Evolutionary conservation across 192 early-diverging fungal genomes (phyloP), one percentile per base, ranked within the genome.

Genomic region (Rhizophagus sp.): DNA sequence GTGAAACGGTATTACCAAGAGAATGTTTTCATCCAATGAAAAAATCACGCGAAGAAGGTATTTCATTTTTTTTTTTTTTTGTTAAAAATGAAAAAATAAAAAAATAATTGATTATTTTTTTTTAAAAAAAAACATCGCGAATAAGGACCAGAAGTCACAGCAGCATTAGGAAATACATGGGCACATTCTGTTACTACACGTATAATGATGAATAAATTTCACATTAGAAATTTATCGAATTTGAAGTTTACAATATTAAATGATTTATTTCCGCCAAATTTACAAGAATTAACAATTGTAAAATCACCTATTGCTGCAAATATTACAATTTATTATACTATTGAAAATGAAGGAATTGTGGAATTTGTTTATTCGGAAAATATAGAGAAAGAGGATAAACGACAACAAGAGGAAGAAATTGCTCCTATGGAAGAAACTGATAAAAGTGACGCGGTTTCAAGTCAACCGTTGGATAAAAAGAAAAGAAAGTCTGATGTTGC

Each of bases 151-250:
- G n/a, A 49, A n/a, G 19, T 78, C 17, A 78, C 57, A 52, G 39
- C 76, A 47, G 76, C 66, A 3, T 33, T 78, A 78, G 76, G 76
- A 65, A 78, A 68, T 39, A 68, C 64, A 2, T 78, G 76, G 76
- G 36, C 76, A 33, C 76, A 78, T 67, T 66, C 76, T 49, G 66
- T 78, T 33, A 78, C 57, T 24, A 78, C 76, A 25, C 63, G 66
- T 12, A n/a, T 78, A 22, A 67, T 49, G 61, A 27, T 78, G 24
- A 49, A 75, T 25, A 52, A 15, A 27, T 75, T 34, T 75, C 50
- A 75, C 19, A 75, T 24, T 47, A 24, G n/a, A 52, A 24, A 39
- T 27, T 30, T 39, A n/a, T 39, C 22, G 19, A 71, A 36, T 27
- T 13, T 25, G 49, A 73, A 47, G 3, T 27, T 52, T 44, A 47